A percentile compares a stretch with the other conserved stretches of the same genome.
phyloP scores from a whole-genome alignment of 306 rosid genomes.

The Lathyrus tuberosus region DNA sequence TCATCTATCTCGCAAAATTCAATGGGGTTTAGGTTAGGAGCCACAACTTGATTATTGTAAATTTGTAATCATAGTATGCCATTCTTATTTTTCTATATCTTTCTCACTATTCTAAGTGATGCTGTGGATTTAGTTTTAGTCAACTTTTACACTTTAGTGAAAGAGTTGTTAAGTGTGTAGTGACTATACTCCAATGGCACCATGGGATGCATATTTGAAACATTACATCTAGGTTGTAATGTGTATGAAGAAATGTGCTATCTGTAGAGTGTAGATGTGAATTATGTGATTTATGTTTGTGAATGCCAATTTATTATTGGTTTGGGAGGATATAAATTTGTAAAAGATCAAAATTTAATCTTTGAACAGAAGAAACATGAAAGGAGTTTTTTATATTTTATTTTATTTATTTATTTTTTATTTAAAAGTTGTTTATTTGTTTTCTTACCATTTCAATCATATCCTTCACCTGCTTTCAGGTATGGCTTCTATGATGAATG shows the following conservation, averaged over 20 bases:
- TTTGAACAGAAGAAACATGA: slow-evolving; percentile 14
- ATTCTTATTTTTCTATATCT: background rate
- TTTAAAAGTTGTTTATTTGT: slow-evolving; percentile 19
- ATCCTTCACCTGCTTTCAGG: slow-evolving; percentile 56
- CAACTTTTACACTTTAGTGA: slow-evolving; percentile 7
- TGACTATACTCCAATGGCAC: slow-evolving; percentile 10
- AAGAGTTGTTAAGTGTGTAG: slow-evolving; percentile 12
- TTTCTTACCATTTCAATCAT: slow-evolving; percentile 36
- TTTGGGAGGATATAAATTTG: background rate
- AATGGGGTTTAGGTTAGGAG: background rate
- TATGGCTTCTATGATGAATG: slow-evolving; percentile 99
- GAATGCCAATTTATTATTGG: slow-evolving; percentile 13
- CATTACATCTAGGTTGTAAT: background rate
- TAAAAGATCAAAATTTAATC: background rate
- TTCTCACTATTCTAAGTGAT: background rate
- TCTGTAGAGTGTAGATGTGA: background rate
- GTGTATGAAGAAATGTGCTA: slow-evolving; percentile 2
- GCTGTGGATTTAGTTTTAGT: slow-evolving; percentile 11
- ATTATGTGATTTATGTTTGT: slow-evolving; percentile 9
- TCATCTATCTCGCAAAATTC: slow-evolving; percentile 27
- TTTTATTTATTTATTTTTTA: too few relatives aligned
- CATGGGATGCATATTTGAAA: slow-evolving; percentile 12
- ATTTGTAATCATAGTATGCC: background rate
- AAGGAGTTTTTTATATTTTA: background rate
- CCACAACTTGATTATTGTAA: slow-evolving; percentile 27